phyloP scores from a whole-genome alignment of 2,329 filamentous ascomycete genomes.

The Botrytis medusae region DNA sequence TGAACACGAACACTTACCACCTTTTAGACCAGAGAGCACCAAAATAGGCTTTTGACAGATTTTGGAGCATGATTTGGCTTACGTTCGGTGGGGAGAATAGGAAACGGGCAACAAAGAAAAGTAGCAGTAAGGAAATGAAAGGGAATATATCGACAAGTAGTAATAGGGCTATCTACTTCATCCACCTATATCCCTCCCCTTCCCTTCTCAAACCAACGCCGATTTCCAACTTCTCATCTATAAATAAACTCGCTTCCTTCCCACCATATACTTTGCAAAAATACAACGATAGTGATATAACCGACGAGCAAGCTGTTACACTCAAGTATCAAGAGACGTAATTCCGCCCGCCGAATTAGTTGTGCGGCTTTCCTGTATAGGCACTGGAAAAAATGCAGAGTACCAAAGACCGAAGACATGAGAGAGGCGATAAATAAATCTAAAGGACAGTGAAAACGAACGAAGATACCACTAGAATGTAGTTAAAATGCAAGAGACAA shows the following conservation, averaged over 20 bases:
- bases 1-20: not conserved
- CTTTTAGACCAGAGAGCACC: fast-evolving
- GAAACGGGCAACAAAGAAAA: not conserved
- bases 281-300: no score
- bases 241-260: not conserved
- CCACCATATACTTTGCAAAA: not conserved
- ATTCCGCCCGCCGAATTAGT: not conserved
- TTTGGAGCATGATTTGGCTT: not conserved
- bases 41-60: not conserved
- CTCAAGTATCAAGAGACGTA: not conserved
- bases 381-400: fast-evolving
- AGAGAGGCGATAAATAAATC: not conserved
- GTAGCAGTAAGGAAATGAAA: not conserved
- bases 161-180: not conserved
- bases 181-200: not conserved
- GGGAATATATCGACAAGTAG: no score
- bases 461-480: not conserved
- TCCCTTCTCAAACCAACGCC: not conserved
- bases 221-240: not conserved
- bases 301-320: no score
- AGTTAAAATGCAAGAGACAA: not conserved
- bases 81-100: not conserved
- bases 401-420: not conserved
- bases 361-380: not conserved
- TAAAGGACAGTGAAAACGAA: not conserved